Evolutionary conservation across 2,329 filamentous ascomycete genomes (phyloP).

Genomic region (Blastomyces gilchristii): DNA sequence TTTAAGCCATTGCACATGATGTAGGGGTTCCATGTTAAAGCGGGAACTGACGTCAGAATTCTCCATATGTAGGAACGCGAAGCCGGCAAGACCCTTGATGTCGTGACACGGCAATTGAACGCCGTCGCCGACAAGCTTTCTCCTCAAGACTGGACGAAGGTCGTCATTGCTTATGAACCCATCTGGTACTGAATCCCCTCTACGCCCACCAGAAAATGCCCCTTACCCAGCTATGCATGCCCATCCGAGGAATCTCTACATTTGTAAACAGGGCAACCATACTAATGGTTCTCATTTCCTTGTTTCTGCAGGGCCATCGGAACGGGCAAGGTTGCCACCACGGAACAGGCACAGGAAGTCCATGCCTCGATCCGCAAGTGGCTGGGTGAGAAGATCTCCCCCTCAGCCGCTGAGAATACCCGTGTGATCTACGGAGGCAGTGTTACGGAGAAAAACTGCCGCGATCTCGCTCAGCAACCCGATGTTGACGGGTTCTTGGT

Average conservation of each 20-base stretch:
- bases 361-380: conserved; percentile 86
- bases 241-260: neutral
- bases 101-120: conserved; percentile 63
- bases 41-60: conserved; percentile 7
- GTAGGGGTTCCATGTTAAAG: neutral
- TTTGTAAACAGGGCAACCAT: conserved; percentile 2
- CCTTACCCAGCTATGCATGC: neutral
- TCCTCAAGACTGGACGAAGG: conserved; percentile 78
- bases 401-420: conserved; percentile 71
- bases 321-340: conserved; percentile 86
- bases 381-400: conserved; percentile 64
- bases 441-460: conserved; percentile 97
- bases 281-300: conserved; percentile 5
- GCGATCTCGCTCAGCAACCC: conserved; percentile 76
- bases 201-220: conserved; percentile 3
- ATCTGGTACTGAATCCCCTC: conserved; percentile 67
- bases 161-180: conserved; percentile 97
- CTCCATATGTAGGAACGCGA: conserved; percentile 57
- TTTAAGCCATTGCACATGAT: neutral
- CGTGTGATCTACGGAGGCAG: conserved; percentile 94
- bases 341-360: conserved; percentile 84
- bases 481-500: conserved; percentile 99
- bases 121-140: conserved; percentile 59
- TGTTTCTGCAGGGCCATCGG: conserved; percentile 51
- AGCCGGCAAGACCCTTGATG: conserved; percentile 67